Conservation (phyloP, 1,139 yeast species). For the Candida sanyaensis region DNA sequence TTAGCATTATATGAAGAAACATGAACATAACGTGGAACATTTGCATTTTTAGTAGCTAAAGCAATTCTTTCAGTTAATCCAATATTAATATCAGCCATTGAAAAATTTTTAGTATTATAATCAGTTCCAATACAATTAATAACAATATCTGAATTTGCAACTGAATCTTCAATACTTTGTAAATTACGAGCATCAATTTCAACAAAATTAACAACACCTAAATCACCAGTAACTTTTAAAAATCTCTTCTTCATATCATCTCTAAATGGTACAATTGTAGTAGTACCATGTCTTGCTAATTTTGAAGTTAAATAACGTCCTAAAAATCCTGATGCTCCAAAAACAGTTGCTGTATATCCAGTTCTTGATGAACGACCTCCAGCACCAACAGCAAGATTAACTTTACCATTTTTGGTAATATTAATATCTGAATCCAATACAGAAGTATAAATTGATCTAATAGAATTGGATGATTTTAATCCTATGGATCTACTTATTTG, state of each 20-base stretch:
- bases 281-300: conserved; percentile 80
- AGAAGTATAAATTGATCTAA: conserved; percentile 42
- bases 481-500: conserved; percentile 22
- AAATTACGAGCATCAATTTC: conserved; percentile 83
- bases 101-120: conserved; percentile 75
- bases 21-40: conserved; percentile 75
- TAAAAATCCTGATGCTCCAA: conserved; percentile 80
- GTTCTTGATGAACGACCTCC: conserved; percentile 89
- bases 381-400: conserved; percentile 65
- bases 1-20: conserved; percentile 82
- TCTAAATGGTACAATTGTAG: conserved; percentile 74
- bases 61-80: conserved; percentile 80
- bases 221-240: conserved; percentile 80
- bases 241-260: conserved; percentile 81
- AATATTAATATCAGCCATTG: conserved; percentile 81
- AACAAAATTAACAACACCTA: conserved; percentile 83
- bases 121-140: conserved; percentile 81
- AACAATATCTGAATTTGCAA: conserved; percentile 81
- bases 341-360: conserved; percentile 90
- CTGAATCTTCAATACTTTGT: conserved; percentile 74
- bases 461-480: conserved; percentile 7
- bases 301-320: conserved; percentile 75
- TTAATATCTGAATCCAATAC: conserved; percentile 61
- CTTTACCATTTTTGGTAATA: conserved; percentile 76
- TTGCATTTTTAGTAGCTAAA: conserved; percentile 68